phyloP scores from a whole-genome alignment of 2,329 filamentous ascomycete species.

The Colletotrichum paranaense region DNA sequence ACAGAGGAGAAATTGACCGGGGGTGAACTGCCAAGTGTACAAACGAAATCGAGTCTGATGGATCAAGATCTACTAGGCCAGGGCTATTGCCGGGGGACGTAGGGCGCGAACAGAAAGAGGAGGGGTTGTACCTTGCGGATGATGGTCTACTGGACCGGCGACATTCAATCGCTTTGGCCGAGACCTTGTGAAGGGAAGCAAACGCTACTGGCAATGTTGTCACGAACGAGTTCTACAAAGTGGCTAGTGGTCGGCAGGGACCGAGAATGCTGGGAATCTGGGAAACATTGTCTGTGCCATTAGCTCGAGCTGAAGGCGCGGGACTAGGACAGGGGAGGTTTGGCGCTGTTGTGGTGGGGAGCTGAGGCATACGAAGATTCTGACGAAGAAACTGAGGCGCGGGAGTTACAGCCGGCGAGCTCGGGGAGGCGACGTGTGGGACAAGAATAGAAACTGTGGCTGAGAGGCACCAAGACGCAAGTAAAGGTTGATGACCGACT shows the following conservation, averaged over 20 bases:
- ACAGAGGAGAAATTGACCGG: not conserved
- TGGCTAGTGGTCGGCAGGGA: constrained; percentile 17
- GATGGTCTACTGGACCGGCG: constrained; percentile 1
- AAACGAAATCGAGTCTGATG: not conserved
- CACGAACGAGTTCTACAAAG: constrained; percentile 4
- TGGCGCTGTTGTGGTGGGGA: constrained; percentile 17
- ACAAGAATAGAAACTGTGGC: constrained; percentile 27
- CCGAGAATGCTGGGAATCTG: constrained; percentile 14
- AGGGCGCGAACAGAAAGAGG: not conserved
- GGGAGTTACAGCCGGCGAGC: not conserved
- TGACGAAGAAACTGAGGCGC: constrained; percentile 21
- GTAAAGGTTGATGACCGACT: not conserved
- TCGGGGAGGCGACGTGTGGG: not conserved
- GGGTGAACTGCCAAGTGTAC: constrained; percentile 1
- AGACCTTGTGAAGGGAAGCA: constrained; percentile 23
- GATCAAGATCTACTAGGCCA: constrained; percentile 6
- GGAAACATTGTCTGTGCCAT: constrained; percentile 4
- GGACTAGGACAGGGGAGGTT: constrained; percentile 10
- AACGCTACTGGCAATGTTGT: constrained; percentile 15
- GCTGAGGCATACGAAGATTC: constrained; percentile 21
- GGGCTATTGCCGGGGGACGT: not conserved
- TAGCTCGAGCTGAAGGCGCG: constrained; percentile 5
- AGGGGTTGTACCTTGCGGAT: not conserved
- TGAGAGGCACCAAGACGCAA: constrained; percentile 8
- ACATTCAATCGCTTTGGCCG: constrained; percentile 4